phyloP scores from a whole-genome alignment of 2,329 filamentous ascomycete species.

The Penicillium sclerotiorum region DNA sequence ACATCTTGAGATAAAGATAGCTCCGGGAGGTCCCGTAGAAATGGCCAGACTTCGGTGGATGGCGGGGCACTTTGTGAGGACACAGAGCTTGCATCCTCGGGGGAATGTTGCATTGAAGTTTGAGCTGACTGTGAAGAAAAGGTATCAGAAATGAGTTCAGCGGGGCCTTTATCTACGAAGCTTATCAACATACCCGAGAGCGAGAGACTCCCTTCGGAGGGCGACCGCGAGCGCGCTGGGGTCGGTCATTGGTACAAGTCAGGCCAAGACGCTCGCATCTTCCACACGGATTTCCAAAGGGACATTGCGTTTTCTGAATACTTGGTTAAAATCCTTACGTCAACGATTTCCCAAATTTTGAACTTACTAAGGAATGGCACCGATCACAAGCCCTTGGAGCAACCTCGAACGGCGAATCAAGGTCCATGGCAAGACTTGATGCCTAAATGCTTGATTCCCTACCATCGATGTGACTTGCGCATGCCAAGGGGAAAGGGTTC shows the following conservation, averaged over 20 bases:
- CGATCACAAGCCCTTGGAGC: neutral
- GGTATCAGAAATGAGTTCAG: neutral
- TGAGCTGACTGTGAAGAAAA: neutral
- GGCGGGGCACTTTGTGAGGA: neutral
- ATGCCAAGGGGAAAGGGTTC: neutral
- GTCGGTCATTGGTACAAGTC: neutral
- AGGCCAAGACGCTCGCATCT: neutral
- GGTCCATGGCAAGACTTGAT: neutral
- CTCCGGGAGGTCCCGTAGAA: neutral
- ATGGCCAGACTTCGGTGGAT: neutral
- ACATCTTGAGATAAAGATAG: neutral
- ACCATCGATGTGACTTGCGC: neutral
- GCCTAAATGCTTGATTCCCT: neutral
- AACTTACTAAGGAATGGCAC: neutral
- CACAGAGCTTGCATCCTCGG: neutral
- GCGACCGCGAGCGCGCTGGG: neutral
- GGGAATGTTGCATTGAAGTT: neutral
- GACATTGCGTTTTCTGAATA: conserved; percentile 1
- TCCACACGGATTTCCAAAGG: neutral
- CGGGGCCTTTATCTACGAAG: neutral
- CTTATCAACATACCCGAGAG: neutral
- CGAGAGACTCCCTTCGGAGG: neutral
- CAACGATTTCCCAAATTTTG: too few species aligned
- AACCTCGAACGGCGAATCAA: neutral
- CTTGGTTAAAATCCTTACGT: too few species aligned